Base-by-base conservation (phyloP, 352 stramenopile species). In the Phytophthora pistaciae region DNA sequence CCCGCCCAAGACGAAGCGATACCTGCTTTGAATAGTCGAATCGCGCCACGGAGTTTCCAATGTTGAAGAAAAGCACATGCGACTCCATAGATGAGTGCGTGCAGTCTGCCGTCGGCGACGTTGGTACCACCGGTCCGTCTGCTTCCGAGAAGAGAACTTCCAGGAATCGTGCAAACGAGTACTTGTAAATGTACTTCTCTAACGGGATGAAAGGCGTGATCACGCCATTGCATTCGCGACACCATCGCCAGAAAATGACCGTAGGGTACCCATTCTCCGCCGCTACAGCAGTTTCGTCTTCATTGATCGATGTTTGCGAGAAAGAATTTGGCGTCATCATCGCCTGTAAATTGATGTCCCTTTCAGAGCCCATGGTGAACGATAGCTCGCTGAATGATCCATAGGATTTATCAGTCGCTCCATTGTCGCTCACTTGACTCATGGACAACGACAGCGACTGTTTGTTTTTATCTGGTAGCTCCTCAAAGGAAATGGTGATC, bases 181-280 rank as follows among this genome's bases (percentile, higher is more conserved):
- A 99, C 78, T 99, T 99, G 91, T 98, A 99, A 21, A 97, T 79
- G 94, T 98, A 75, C 85, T 97, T 85, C 89, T 93, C 77, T 82
- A 96, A 60, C 44, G 83, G 78, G 11, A 94, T 81, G 38, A 99
- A 91, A 10, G 96, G 93, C 9, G 95, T 98, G 36, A 99, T 95
- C 61, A 99, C 91, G 23, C 87, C 83, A 52, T 87, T 82, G 81
- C 97, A 99, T 42, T 97, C 88, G n/a, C 82, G 95, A 72, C 97
- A 99, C 80, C 98, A 99, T n/a, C 96, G 98, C 94, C 96, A 99
- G 64, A 97, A 99, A n/a, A 95, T 90, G 63, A 99, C 98, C 6
- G 81, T 75, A 5, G 88, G 85, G 46, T 80, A 79, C 5, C 64
- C 68, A 11, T 85, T 72, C 13, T 75, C 66, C 54, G 44, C 62